Base-by-base conservation (phyloP, 805 yeast species). In the Myxozyma melibiosi region DNA sequence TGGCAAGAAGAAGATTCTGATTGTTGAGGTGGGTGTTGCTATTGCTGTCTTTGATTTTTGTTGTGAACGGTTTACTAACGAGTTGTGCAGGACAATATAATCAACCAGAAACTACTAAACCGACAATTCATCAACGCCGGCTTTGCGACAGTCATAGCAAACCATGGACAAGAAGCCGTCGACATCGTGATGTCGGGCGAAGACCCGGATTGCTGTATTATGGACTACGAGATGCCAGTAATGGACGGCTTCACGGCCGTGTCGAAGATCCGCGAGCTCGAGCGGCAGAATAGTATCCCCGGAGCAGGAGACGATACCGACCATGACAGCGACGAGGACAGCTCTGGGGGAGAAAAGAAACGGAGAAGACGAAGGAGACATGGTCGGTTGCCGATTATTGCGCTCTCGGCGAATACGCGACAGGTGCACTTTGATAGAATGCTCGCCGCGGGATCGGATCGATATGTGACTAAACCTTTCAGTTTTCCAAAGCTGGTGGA, bases 111-210 rank as follows among this genome's bases (percentile, higher is more conserved):
- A 72, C 97, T 94, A 14, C 88, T 91, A 67, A 84, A 81, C 66
- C 76, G 97, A 54, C 91, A 94, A 96, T 76, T 94, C 57, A 81
- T 79, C 51, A 74, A 90, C 22, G 97, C 92, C 72, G 96, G 97
- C 0, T 80, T 87, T 58, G 73, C 71, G 1, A 81, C 85, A 60
- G 78, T 92, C 39, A 82, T 92, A 67, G 97, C 97, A 0, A 84
- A 87, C 62, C 96, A 94, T 71, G 99, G 99, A 18, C 83, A 83
- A 35, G 97, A 91, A 62, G 97, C 97, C 0, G 81, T 91, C 37
- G 84, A 83, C 14, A 27, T 43, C 3, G 20, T 61, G 18, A 22
- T 50, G 13, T 54, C 61, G 1, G 57, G 57, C 27, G 55, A 54
- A 24, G 28, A 47, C 24, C 48, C 52, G 9, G 63, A 59, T 34